Base-by-base conservation (phyloP, 345 rosid genomes). In the Citrus maxima region DNA sequence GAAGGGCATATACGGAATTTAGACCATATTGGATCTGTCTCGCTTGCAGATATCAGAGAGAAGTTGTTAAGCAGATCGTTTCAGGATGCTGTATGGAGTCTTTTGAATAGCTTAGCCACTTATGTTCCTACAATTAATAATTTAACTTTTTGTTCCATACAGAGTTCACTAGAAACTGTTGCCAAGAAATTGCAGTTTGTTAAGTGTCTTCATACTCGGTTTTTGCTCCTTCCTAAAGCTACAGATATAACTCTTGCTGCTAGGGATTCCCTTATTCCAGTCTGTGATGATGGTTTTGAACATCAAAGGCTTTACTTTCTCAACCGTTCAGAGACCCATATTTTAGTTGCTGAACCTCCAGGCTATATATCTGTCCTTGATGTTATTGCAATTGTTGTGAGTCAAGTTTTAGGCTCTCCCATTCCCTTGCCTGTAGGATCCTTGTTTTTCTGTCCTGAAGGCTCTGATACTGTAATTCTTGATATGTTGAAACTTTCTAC, bases 321-420 rank as follows among this genome's bases (percentile, higher is more conserved):
- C 80, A 80, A 92, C 82, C 86, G 55, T 66, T 79, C 89, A 37
- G 88, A 88, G 81, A 82, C 87, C 70, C 81, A 84, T 76, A 82
- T 95, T 85, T 88, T 93, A 62, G 90, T 93, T 62, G 92, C 98
- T 28, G 95, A 95, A 86, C 97, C 97, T 5, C 98, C 98, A 49
- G 25, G 85, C 74, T 93, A 86, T 84, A 78, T 95, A 75, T 86
- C 97, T 80, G 85, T 90, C 80, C 82, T 86, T 77, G 97, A 95
- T 86, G 88, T 95, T 67, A 79, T 95, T 84, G 91, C 93, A 76
- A 86, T 88, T 81, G 92, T 93, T 71, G 86, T 90, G 78, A 95
- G 97, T 85, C 92, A 92, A 83, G 87, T 90, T 89, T 79, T 95
- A 79, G 97, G 95, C 60, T 93, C 86, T 76, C 93, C 93, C 61